Evolutionary conservation across 2,329 filamentous ascomycete species (phyloP), one percentile per base, ranked within the genome.

Genomic region (Basipetospora chlamydospora): DNA sequence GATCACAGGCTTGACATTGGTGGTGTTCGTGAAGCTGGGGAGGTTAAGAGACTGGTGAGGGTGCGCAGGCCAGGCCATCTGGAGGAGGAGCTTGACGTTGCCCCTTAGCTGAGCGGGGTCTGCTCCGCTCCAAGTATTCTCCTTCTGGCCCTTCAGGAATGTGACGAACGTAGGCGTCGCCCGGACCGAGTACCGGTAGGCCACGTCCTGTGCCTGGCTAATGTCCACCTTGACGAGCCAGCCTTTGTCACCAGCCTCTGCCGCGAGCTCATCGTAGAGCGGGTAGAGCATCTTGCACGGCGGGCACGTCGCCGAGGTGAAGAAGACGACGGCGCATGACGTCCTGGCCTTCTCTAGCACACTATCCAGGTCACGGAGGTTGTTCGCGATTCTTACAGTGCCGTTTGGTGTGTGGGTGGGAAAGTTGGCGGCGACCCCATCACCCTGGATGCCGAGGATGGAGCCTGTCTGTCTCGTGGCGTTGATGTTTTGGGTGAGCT

Each of bases 91-190:
- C 23, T 75, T 71, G 10, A 93, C 66, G 41, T 86, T 90, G 12
- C 70, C 70, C 36, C 73, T 70, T 11, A 96, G 63, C 12, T 73
- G 65, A 10, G 66, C 63, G 3, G 73, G 67, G 48, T 87, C 78
- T 1, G 81, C 83, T 2, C 86, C 86, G 34, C 67, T 70, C 87
- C 87, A 96, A 45, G 80, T 70, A 42, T 85, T 78, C 33, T 83
- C 71, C 50, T 88, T 73, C 41, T 77, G 59, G 2, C 86, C 85
- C 36, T 70, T 77, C 7, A 88, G 58, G 50, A 87, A 92, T 0
- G 85, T 88, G 49, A 90, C 73, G 49, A 96, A 93, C 0, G 87
- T 94, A 1, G 88, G 88, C 0, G 87, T 94, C 4, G 79, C 79
- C 2, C 72, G 67, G 35, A 95, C 70, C 2, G 66, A 60, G 51